Evolutionary conservation across 306 rosid genomes (phyloP), one percentile per base, ranked within the genome.

Genomic region (Castanea crenata): DNA sequence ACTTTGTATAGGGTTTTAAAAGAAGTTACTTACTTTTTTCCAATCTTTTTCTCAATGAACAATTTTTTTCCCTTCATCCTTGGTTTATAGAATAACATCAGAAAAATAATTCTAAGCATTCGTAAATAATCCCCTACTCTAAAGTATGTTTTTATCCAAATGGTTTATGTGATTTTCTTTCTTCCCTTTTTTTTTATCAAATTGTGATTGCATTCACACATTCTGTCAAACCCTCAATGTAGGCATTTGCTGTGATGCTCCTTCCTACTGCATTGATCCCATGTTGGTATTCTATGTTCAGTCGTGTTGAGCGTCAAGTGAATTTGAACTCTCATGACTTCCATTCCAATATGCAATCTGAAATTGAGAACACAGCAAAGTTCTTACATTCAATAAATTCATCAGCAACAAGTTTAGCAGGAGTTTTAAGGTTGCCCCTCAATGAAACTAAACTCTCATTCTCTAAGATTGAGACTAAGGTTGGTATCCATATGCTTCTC

Each of bases 241-340:
- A 46, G 4, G 52, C 52, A 46, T 46, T 46, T 46, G 52, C 4
- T 16, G 35, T 70, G 7, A 46, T 81, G 68, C 13, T 77, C 2
- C 55, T 68, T 57, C 75, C 82, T 9, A 41, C 59, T 72, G 55
- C 55, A 32, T 27, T 77, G 78, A 74, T 78, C 52, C 77, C 85
- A 34, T 46, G 51, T 32, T 81, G 77, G 85, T 71, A 76, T 61
- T 1, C 20, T 59, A 21, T 63, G 18, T 55, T 69, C 35, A 77
- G 68, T 19, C 64, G 32, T 20, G 76, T 74, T 9, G 74, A 81
- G 32, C 54, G 27, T 44, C 38, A 54, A 20, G 56, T 78, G 41
- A 32, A 32, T 16, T 15, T 10, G 61, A 75, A 55, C 25, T 32
- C 71, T 13, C 32, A 14, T 52, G 76, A 31, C 52, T 61, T 12